Conservation (phyloP, 306 rosid genomes). For the Quercus glauca region DNA sequence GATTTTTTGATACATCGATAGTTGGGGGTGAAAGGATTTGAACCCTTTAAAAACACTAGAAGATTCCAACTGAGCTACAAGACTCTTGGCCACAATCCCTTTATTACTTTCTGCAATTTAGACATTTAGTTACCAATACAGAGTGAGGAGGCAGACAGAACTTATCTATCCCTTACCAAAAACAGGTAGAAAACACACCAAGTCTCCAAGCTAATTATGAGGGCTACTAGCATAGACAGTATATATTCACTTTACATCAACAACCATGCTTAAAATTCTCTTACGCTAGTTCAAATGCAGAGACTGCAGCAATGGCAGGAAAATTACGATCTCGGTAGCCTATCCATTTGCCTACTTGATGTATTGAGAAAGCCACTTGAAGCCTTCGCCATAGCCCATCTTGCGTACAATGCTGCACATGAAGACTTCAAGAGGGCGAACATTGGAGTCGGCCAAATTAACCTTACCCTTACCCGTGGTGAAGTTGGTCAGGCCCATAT, state of each 20-base stretch:
- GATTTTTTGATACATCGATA: background rate
- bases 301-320: constrained; percentile 4
- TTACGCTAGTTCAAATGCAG: background rate
- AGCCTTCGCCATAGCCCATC: constrained; percentile 91
- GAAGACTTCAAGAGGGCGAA: constrained; percentile 81
- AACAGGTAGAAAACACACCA: constrained; percentile 4
- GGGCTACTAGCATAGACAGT: constrained; percentile 22
- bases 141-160: constrained; percentile 19
- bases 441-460: constrained; percentile 51
- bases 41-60: too few species aligned
- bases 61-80: too few species aligned
- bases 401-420: constrained; percentile 92
- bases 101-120: constrained; percentile 26
- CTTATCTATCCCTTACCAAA: constrained; percentile 1
- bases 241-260: constrained; percentile 46
- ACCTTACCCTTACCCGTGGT: constrained; percentile 82
- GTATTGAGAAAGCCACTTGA: constrained; percentile 84
- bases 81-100: too few species aligned
- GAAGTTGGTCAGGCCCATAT: constrained; percentile 67
- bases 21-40: too few species aligned
- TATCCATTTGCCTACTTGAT: constrained; percentile 46
- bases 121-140: constrained; percentile 6
- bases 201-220: constrained; percentile 25
- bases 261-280: constrained; percentile 4
- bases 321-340: constrained; percentile 16